Percentiles rank a stretch among this genome's conserved stretches.
phyloP scores from a whole-genome alignment of 768 basidiomycete genomes.

The Amanita fuliginea region DNA sequence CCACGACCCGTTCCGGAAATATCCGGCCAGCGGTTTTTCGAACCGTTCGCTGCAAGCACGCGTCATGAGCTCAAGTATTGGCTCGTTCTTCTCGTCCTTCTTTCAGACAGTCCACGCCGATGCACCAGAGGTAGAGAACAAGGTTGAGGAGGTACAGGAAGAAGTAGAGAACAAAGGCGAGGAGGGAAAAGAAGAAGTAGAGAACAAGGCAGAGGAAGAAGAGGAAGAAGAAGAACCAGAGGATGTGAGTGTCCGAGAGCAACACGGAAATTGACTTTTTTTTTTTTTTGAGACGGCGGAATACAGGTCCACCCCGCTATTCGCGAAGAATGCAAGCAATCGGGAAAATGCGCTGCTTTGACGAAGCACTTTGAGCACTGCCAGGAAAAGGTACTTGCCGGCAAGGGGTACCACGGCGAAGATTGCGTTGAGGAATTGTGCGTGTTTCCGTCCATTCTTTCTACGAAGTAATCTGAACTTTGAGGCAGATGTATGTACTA shows the following conservation, averaged over 20 bases:
- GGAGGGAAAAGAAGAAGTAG: conserved; percentile 29
- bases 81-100: conserved; percentile 36
- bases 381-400: conserved; percentile 74
- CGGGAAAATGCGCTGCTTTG: conserved; percentile 52
- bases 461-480: conserved; percentile 6
- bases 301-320: conserved; percentile 55
- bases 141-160: conserved; percentile 28
- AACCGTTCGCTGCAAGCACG: neutral
- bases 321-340: conserved; percentile 64
- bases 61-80: conserved; percentile 27
- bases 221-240: conserved; percentile 61
- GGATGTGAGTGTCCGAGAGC: conserved; percentile 48
- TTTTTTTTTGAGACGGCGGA: neutral
- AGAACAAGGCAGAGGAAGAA: conserved; percentile 35
- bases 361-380: conserved; percentile 86
- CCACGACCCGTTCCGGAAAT: conserved; percentile 1
- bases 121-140: conserved; percentile 49
- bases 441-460: conserved; percentile 20
- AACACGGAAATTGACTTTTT: neutral
- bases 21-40: conserved; percentile 1
- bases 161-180: conserved; percentile 49
- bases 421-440: conserved; percentile 90
- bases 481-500: conserved; percentile 13
- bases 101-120: conserved; percentile 33
- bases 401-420: conserved; percentile 81